Base-by-base conservation (phyloP, 345 rosid species). In the Alliaria petiolata region DNA sequence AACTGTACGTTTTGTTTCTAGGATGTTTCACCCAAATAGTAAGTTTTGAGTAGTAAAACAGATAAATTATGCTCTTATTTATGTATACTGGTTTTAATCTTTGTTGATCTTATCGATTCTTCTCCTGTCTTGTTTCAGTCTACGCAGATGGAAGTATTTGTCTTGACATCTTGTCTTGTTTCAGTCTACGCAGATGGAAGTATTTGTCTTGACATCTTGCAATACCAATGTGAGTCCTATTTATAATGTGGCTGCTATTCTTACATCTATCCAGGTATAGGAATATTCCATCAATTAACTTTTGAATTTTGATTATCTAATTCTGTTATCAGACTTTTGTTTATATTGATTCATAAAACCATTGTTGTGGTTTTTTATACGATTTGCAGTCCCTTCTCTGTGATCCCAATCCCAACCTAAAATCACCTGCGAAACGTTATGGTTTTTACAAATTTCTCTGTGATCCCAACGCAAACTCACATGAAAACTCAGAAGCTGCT, bases 121-220 rank as follows among this genome's bases (percentile, higher is more conserved):
- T 6, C 2, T 16, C 4, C 0, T 35, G 46, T 58, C 7, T 46
- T 58, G 58, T 71, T n/a, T 49, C 75, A 85, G 92, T 85, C 50
- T 85, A 83, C 42, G 89, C 89, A 0, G 89, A 87, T 82, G 89
- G 88, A 66, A 85, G 89, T 59, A 87, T 87, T 31, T 85, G 89
- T 70, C 82, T 87, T 76, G 89, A 83, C 66, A 87, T 87, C 62
- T 79, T 85, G 59, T 58, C 7, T 46, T 58, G 58, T 71, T n/a
- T 49, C 75, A 85, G 92, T 85, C 50, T 85, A 83, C 42, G 89
- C 89, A 0, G 89, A 87, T 82, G 89, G 88, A 66, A 85, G 89
- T 59, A 87, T 87, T 31, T 85, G 89, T 70, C 82, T 87, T 76
- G 89, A 83, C 66, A 87, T 87, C 62, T 79, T 85, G 59, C n/a